phyloP scores from a whole-genome alignment of 2,329 filamentous ascomycete genomes.

The Polytolypa hystricis region DNA sequence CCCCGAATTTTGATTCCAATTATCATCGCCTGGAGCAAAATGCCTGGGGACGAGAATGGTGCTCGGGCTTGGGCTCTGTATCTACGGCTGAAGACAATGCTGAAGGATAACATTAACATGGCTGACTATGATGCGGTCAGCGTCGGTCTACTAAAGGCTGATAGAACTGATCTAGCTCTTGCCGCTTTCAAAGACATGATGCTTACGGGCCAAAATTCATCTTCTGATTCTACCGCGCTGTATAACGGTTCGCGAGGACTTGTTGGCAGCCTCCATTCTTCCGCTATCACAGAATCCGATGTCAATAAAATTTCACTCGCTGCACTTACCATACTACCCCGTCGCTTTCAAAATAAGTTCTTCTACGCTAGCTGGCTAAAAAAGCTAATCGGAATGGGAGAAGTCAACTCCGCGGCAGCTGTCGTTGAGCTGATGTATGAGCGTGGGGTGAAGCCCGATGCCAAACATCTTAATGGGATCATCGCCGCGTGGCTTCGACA shows the following conservation, averaged over 20 bases:
- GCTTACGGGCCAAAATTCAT: conserved; percentile 43
- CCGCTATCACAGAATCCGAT: conserved; percentile 30
- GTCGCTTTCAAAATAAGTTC: conserved; percentile 56
- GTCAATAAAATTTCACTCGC: conserved; percentile 39
- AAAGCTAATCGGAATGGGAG: conserved; percentile 61
- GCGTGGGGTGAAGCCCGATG: conserved; percentile 54
- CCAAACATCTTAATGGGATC: conserved; percentile 71
- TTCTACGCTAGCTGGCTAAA: conserved; percentile 86
- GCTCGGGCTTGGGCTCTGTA: conserved; percentile 58
- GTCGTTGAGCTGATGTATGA: conserved; percentile 67
- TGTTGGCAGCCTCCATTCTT: conserved; percentile 30
- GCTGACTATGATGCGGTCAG: conserved; percentile 67
- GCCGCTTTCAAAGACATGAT: conserved; percentile 86
- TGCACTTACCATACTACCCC: conserved; percentile 42
- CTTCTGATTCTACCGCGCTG: conserved; percentile 35
- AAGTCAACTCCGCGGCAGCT: conserved; percentile 58
- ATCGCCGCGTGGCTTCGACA: conserved; percentile 67
- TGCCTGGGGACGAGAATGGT: conserved; percentile 38
- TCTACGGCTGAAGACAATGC: conserved; percentile 48
- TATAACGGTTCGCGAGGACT: conserved; percentile 32
- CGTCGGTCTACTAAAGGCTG: conserved; percentile 56
- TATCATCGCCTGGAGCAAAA: conserved; percentile 54
- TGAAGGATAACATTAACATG: conserved; percentile 53
- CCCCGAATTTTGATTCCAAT: conserved; percentile 46
- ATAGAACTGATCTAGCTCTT: conserved; percentile 56